Base-by-base conservation (phyloP, 306 rosid genomes). In the Leucaena leucocephala region DNA sequence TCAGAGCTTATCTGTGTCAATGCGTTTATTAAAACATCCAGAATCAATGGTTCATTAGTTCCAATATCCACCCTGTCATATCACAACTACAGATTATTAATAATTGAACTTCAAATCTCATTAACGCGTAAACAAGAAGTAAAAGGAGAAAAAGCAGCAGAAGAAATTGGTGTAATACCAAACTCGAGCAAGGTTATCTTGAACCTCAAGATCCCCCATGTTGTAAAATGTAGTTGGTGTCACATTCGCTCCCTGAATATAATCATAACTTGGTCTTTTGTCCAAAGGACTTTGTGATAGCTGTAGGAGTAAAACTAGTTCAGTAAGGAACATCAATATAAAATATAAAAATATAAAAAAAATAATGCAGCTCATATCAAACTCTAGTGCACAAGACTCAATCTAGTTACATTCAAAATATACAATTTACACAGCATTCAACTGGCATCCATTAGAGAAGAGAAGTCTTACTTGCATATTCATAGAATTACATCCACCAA, bases 401-500 rank as follows among this genome's bases (percentile, higher is more conserved):
- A 55, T 55, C 62, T 19, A 7, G 34, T 55, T 55, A 19, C 62
- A 55, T 7, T n/a, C 4, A 55, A 55, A 78, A 5, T 34, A 64
- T 14, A 42, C 45, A 78, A 5, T 34, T 71, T 10, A 42, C 38
- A 75, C 8, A 74, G 40, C 34, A 55, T 54, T 36, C 13, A 50
- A 44, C 27, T 15, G 49, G 58, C 17, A 9, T 36, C 52, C 35
- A 57, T 13, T 17, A 75, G 0, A 38, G 59, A 82, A 65, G 74
- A 73, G 61, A 67, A 66, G 44, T 42, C 80, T 80, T 83, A 92
- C 98, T 82, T 94, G 97, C 97, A 94, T 94, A 80, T 94, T 92
- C 97, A 91, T 87, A 74, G 98, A 82, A 87, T 94, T 92, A 88
- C 94, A 91, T 85, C 98, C 98, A 39, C 98, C 97, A 73, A 94